phyloP scores from a whole-genome alignment of 176 grass and related monocot genomes.

The Oryza glumipatula region DNA sequence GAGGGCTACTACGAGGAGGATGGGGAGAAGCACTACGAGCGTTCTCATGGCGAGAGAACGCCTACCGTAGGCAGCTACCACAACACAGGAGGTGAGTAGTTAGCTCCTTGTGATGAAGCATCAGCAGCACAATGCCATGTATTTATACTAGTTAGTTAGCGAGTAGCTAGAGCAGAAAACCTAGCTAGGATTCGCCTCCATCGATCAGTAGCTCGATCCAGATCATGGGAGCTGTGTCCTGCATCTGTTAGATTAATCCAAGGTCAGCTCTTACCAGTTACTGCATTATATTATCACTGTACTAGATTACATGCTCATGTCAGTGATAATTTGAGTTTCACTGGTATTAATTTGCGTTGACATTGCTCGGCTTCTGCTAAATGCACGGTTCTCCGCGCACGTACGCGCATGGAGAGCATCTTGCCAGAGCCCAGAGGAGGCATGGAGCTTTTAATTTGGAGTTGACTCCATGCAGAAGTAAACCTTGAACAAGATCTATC shows the following conservation, averaged over 20 bases:
- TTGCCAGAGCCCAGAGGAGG: conserved; percentile 24
- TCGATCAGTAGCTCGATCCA: background rate
- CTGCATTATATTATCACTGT: no score
- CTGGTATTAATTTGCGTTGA: conserved; percentile 21
- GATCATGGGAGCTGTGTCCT: conserved; percentile 3
- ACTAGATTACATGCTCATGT: conserved; percentile 4
- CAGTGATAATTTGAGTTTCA: background rate
- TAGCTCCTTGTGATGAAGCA: background rate
- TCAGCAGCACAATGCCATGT: background rate
- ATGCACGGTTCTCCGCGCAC: conserved; percentile 9
- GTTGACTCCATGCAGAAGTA: background rate
- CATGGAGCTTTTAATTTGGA: background rate
- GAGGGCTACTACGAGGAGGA: background rate
- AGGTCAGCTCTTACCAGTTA: conserved; percentile 15
- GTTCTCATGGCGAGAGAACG: conserved; percentile 37
- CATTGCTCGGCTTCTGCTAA: conserved; percentile 1
- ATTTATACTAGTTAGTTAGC: conserved; percentile 34
- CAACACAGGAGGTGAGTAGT: background rate
- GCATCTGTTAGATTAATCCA: background rate
- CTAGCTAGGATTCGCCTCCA: background rate
- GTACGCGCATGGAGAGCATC: background rate
- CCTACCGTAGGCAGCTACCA: background rate
- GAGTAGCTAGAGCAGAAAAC: background rate
- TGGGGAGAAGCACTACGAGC: background rate
- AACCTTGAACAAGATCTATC: conserved; percentile 30